Base-by-base conservation (phyloP, 352 stramenopile species). In the Phytophthora palmivora region DNA sequence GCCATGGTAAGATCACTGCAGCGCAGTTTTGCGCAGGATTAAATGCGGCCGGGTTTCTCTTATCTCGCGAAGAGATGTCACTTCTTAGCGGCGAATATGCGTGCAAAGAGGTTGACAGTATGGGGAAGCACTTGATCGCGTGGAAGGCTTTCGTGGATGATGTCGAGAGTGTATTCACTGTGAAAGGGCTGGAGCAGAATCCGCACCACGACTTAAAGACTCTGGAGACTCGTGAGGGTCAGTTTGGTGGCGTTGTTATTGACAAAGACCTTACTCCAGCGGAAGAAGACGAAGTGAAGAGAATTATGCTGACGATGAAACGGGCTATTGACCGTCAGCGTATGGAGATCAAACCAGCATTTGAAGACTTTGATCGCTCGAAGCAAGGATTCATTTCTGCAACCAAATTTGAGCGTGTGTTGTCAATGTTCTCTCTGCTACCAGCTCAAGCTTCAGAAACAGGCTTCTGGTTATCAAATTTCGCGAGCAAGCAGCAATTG, bases 141-240 rank as follows among this genome's bases (percentile, higher is more conserved):
- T 95, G 87, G 87, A 91, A 88, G 50, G 34, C 63, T 6, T 92
- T 95, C 45, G 87, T 92, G 12, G 82, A 95, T 30, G 82, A 93
- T n/a, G 64, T 95, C 1, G 87, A 95, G 53, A 86, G 67, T 47
- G 78, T 93, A 0, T 95, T 95, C 72, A 94, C 87, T 0, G 68
- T 87, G 9, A 93, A 91, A 44, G 76, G 73, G 2, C 70, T 95
- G 6, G 86, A 95, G 34, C 79, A 80, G 2, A 78, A 69, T 21
- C 86, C 86, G 1, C 75, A 84, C 18, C 67, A 78, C 21, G 80
- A 94, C 32, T 46, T 94, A 7, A 70, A 58, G 1, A 72, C 68
- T 30, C 36, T 89, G 6, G 62, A 82, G 38, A 77, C 66, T 16
- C 76, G 79, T 9, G 72, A 75, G 6, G 76, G 86, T 11, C 83